These are phyloP conservation scores for Bacterosira constricta DNA, from an alignment of 108 stramenopile genomes.

Conservation along the genomic window DNA sequence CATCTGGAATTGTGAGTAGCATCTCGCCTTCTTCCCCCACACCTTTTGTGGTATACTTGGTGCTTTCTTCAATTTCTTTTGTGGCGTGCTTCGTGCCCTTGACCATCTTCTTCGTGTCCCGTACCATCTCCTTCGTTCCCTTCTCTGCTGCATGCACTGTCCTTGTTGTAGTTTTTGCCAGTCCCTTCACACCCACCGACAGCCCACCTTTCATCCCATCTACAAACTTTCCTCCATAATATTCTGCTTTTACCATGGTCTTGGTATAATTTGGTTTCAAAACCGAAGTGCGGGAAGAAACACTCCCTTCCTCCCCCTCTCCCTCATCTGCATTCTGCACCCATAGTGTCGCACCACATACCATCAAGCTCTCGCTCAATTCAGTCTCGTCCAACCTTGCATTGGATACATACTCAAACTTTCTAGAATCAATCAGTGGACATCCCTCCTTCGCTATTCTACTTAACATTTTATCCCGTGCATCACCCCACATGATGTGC, in stretches of 20 bases:
- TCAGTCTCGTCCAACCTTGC: conserved; percentile 27
- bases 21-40: conserved; percentile 5
- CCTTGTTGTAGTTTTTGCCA: background rate
- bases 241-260: conserved; percentile 32
- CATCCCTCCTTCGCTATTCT: conserved; percentile 41
- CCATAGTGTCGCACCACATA: conserved; percentile 45
- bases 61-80: conserved; percentile 3
- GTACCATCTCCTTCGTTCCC: conserved; percentile 7
- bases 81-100: background rate
- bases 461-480: conserved; percentile 33
- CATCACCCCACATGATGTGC: conserved; percentile 46
- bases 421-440: conserved; percentile 37
- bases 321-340: conserved; percentile 38
- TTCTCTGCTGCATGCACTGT: background rate
- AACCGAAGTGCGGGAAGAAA: background rate
- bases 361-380: conserved; percentile 42
- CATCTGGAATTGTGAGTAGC: background rate
- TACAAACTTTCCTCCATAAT: conserved; percentile 31
- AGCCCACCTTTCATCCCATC: conserved; percentile 33
- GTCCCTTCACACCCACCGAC: conserved; percentile 11
- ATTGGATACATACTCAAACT: conserved; percentile 50
- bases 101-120: conserved; percentile 1
- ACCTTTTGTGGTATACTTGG: background rate
- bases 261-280: conserved; percentile 15
- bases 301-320: conserved; percentile 9